Conservation (phyloP, 2,329 filamentous ascomycete species). For the Apiospora marii region DNA sequence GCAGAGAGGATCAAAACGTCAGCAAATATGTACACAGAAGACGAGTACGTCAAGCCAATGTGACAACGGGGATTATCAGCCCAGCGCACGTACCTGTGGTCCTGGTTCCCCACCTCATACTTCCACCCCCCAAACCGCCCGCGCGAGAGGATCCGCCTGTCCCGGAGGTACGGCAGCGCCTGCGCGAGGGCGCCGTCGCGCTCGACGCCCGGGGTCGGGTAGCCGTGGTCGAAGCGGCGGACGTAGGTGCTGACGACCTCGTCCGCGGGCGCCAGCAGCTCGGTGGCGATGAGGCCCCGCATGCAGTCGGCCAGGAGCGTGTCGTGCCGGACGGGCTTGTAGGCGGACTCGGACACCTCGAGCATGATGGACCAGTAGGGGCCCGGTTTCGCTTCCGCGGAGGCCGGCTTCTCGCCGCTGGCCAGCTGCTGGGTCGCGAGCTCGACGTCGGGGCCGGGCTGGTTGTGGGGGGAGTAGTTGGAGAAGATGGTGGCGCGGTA, state of each 20-base stretch:
- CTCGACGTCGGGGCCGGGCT: constrained; percentile 82
- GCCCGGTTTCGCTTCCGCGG: constrained; percentile 77
- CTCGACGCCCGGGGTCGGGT: constrained; percentile 94
- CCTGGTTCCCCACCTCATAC: constrained; percentile 95
- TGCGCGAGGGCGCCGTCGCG: constrained; percentile 92
- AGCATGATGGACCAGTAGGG: constrained; percentile 99
- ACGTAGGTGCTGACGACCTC: constrained; percentile 91
- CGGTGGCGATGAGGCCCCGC: constrained; percentile 94
- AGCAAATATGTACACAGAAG: no score
- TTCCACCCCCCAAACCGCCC: constrained; percentile 98
- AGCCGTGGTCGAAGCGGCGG: constrained; percentile 96
- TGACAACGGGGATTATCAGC: no score
- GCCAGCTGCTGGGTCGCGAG: constrained; percentile 86
- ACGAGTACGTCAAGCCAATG: no score
- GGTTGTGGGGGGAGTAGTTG: constrained; percentile 99
- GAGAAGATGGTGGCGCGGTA: constrained; percentile 99
- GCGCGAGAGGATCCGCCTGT: constrained; percentile 89
- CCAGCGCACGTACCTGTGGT: no score
- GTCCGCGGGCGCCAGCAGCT: constrained; percentile 87
- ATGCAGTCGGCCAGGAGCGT: constrained; percentile 90
- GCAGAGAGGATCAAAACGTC: no score
- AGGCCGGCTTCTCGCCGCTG: constrained; percentile 80
- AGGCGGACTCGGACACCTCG: constrained; percentile 91
- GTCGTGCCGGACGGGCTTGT: constrained; percentile 91
- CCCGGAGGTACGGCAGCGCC: constrained; percentile 90